These are phyloP conservation scores for Bryoglossum gracile DNA, from an alignment of 495 filamentous ascomycete species.

Conservation along the genomic window DNA sequence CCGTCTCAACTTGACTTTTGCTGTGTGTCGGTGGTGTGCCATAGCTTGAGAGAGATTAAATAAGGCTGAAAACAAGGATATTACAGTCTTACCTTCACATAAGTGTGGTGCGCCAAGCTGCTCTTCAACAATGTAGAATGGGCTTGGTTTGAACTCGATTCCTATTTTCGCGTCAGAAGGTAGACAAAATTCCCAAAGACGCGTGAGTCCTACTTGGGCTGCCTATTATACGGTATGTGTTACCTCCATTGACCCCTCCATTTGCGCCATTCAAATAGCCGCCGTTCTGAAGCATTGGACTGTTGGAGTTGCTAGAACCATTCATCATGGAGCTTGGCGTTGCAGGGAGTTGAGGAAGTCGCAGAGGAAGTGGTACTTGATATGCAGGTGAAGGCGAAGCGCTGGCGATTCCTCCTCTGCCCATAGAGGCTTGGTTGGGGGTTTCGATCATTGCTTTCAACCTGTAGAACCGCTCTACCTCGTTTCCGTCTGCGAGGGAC, in stretches of 20 bases:
- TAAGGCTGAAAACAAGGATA: conserved; percentile 2
- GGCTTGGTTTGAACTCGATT: conserved; percentile 62
- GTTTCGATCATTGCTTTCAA: conserved; percentile 30
- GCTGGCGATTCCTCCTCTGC: not conserved
- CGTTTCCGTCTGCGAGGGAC: conserved; percentile 14
- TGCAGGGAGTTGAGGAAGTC: conserved; percentile 20
- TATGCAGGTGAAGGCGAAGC: not conserved
- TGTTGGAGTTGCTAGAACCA: not conserved
- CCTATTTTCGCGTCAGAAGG: conserved; percentile 14
- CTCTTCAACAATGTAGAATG: conserved; percentile 61
- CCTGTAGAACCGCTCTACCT: conserved; percentile 30
- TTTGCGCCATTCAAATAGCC: no score
- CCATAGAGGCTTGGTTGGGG: conserved; percentile 6
- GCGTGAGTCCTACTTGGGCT: conserved; percentile 1
- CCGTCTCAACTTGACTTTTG: conserved; percentile 44
- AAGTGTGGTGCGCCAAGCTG: conserved; percentile 53
- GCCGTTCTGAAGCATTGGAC: no score
- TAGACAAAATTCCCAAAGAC: no score
- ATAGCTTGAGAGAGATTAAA: conserved; percentile 37
- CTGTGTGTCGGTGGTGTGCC: conserved; percentile 52
- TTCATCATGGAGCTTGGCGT: no score
- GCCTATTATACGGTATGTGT: conserved; percentile 6
- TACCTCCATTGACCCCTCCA: not conserved
- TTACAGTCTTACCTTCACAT: conserved; percentile 51
- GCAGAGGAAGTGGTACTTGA: conserved; percentile 16